Evolutionary conservation across 2,329 filamentous ascomycete species (phyloP).

Genomic region (Calcarisporium arbuscula): DNA sequence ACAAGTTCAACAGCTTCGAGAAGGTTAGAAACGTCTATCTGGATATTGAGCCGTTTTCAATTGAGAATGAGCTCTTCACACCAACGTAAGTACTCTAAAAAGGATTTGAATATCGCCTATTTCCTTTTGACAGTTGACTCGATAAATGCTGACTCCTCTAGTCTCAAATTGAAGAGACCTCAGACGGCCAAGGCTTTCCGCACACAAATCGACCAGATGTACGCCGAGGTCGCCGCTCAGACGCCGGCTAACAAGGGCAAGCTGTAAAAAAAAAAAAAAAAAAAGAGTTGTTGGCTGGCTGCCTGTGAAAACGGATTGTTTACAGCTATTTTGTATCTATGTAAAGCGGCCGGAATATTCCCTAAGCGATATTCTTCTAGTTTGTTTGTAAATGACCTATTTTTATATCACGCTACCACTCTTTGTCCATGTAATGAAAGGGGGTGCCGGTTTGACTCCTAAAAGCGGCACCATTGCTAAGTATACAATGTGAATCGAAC

Average conservation of each 20-base stretch:
- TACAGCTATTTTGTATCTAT: too few relatives aligned
- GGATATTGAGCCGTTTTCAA: slow-evolving; percentile 81
- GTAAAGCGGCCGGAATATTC: too few relatives aligned
- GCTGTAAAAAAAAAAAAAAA: slow-evolving; percentile 29
- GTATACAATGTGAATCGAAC: too few relatives aligned
- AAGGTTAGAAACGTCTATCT: slow-evolving; percentile 68
- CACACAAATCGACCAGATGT: slow-evolving; percentile 49
- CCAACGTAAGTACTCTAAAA: slow-evolving; percentile 62
- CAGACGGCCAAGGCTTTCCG: slow-evolving; percentile 48
- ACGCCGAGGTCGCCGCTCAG: slow-evolving; percentile 43
- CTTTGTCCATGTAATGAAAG: too few relatives aligned
- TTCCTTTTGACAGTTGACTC: not conserved
- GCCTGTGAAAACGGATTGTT: too few relatives aligned
- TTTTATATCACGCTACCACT: too few relatives aligned
- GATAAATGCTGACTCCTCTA: slow-evolving; percentile 20
- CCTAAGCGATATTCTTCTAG: too few relatives aligned
- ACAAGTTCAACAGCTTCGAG: slow-evolving; percentile 92
- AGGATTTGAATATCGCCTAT: not conserved
- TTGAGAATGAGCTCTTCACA: slow-evolving; percentile 86
- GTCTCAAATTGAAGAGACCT: slow-evolving; percentile 55
- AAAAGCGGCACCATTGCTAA: too few relatives aligned
- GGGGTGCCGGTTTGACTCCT: too few relatives aligned
- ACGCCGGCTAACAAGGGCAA: slow-evolving; percentile 32
- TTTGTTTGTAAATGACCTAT: too few relatives aligned
- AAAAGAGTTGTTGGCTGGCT: too few relatives aligned